A percentile compares a stretch with the other conserved stretches of the same genome.
phyloP scores from a whole-genome alignment of 2,329 filamentous ascomycete genomes.

The Claviceps humidiphila region DNA sequence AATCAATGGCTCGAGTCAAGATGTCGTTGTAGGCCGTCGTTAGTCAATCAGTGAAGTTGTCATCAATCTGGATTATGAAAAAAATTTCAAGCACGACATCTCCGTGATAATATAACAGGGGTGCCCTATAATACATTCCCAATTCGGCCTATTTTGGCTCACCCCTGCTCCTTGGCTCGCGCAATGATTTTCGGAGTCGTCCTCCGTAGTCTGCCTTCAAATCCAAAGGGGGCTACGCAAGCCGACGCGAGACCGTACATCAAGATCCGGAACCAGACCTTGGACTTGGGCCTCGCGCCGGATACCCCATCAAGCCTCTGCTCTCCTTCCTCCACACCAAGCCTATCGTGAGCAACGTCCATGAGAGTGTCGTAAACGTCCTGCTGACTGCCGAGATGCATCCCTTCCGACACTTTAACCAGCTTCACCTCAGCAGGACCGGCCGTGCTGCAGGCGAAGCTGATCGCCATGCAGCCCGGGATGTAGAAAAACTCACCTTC shows the following conservation, averaged over 20 bases:
- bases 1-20: too few species aligned
- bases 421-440: slow-evolving; percentile 73
- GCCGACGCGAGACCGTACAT: slow-evolving; percentile 67
- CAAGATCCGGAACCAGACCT: slow-evolving; percentile 42
- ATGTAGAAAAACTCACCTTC: slow-evolving; percentile 84
- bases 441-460: slow-evolving; percentile 48
- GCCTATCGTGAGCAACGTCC: slow-evolving; percentile 61
- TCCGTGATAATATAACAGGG: too few species aligned
- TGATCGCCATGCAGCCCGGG: slow-evolving; percentile 87
- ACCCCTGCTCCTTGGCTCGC: too few species aligned
- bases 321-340: slow-evolving; percentile 58
- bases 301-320: slow-evolving; percentile 44
- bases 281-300: slow-evolving; percentile 30
- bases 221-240: slow-evolving; percentile 67
- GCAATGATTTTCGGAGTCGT: too few species aligned
- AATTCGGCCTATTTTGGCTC: too few species aligned
- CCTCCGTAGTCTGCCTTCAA: slow-evolving; percentile 58
- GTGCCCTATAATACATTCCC: too few species aligned
- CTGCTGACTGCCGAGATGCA: slow-evolving; percentile 60
- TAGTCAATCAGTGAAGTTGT: too few species aligned
- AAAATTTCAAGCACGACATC: too few species aligned
- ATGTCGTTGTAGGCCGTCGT: too few species aligned
- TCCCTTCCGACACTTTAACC: slow-evolving; percentile 52
- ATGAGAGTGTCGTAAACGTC: slow-evolving; percentile 71
- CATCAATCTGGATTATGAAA: too few species aligned